Percentiles rank a stretch among this genome's conserved stretches.
These are phyloP conservation scores for Aureobasidium namibiae DNA, from an alignment of 2,329 filamentous ascomycete genomes.

Conservation along the genomic window DNA sequence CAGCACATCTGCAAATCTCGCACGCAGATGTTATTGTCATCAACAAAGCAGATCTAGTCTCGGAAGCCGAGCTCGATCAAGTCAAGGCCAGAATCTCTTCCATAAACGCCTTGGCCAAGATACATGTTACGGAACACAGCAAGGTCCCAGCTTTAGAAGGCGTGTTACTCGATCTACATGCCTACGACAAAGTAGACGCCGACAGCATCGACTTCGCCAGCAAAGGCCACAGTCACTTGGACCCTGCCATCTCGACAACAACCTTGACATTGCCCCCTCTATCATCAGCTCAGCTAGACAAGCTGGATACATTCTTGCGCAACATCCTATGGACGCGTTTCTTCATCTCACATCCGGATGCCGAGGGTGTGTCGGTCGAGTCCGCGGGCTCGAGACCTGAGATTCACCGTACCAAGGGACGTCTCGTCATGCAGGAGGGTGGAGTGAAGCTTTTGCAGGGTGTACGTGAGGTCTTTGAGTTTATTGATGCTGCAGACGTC, in stretches of 20 bases:
- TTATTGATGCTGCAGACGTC: conserved; percentile 50
- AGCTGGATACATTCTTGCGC: conserved; percentile 73
- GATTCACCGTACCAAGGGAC: conserved; percentile 81
- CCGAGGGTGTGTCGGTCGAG: neutral
- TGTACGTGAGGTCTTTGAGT: conserved; percentile 88
- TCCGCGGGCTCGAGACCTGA: conserved; percentile 49
- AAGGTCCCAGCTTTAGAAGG: conserved; percentile 76
- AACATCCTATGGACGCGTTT: conserved; percentile 72
- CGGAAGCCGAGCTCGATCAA: conserved; percentile 54
- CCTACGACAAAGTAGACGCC: conserved; percentile 74
- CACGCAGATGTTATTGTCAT: conserved; percentile 92
- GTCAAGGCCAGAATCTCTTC: conserved; percentile 66
- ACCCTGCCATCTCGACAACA: conserved; percentile 63
- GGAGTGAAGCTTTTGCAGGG: conserved; percentile 74
- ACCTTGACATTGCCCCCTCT: conserved; percentile 61
- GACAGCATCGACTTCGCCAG: conserved; percentile 55
- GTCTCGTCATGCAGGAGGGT: conserved; percentile 58
- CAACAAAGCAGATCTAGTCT: conserved; percentile 87
- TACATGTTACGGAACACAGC: conserved; percentile 74
- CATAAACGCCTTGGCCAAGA: conserved; percentile 82
- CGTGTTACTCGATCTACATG: conserved; percentile 79
- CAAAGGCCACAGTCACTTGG: conserved; percentile 84
- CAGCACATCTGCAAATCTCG: conserved; percentile 90
- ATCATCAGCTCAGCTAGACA: conserved; percentile 46
- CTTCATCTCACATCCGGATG: conserved; percentile 38